Conservation (phyloP, 2,329 filamentous ascomycete genomes). For the Verticillium nonalfalfae region DNA sequence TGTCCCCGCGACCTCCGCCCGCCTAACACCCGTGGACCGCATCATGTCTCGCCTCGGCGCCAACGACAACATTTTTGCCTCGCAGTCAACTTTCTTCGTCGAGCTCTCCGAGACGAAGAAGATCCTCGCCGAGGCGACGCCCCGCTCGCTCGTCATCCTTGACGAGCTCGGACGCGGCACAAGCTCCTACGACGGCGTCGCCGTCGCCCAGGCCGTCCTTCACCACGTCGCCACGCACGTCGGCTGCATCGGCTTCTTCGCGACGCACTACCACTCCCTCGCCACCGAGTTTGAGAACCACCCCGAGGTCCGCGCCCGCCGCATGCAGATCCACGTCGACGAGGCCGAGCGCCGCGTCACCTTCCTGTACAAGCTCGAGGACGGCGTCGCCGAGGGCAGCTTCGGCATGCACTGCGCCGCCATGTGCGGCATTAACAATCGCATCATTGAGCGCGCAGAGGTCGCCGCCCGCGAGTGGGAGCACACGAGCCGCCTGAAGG, state of each 20-base stretch:
- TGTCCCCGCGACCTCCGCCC: conserved; percentile 75
- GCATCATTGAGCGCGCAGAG: conserved; percentile 82
- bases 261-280: conserved; percentile 93
- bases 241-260: conserved; percentile 92
- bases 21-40: conserved; percentile 83
- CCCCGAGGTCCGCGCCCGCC: conserved; percentile 76
- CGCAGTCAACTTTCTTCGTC: conserved; percentile 97
- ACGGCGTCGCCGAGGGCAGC: conserved; percentile 89
- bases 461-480: conserved; percentile 89
- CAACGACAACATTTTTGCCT: conserved; percentile 98
- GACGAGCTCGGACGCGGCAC: conserved; percentile 95
- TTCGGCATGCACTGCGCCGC: conserved; percentile 99
- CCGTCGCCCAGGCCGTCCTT: conserved; percentile 93
- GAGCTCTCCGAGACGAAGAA: conserved; percentile 97
- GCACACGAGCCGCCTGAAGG: conserved; percentile 84
- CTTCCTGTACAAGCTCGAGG: conserved; percentile 90
- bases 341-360: conserved; percentile 80
- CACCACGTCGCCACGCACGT: conserved; percentile 92
- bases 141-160: conserved; percentile 89
- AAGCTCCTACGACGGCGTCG: conserved; percentile 91
- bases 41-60: conserved; percentile 98
- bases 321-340: conserved; percentile 95
- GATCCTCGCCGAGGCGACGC: conserved; percentile 89
- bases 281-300: conserved; percentile 86
- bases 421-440: conserved; percentile 88